These are phyloP conservation scores for Candida incommunis DNA, from an alignment of 805 yeast genomes.

Conservation along the genomic window DNA sequence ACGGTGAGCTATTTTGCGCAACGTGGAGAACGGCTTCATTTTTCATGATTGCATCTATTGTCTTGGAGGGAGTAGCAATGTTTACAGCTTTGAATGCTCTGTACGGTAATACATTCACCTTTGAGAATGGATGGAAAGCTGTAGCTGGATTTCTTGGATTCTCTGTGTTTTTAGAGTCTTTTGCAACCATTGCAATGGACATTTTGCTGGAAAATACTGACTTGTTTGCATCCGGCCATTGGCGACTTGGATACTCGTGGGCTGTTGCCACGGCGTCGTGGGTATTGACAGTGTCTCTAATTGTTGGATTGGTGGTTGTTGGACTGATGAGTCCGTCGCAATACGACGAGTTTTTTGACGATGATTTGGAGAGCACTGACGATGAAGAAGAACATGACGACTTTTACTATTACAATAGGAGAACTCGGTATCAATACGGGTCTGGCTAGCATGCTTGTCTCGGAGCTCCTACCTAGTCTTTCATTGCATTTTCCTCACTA, in stretches of 20 bases:
- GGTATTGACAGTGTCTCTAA: neutral
- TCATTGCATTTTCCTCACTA: no score
- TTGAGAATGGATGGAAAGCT: slow-evolving; percentile 1
- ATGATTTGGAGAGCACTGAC: slow-evolving; percentile 16
- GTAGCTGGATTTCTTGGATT: neutral
- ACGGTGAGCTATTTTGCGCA: slow-evolving; percentile 1
- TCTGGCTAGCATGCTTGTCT: neutral
- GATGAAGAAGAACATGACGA: neutral
- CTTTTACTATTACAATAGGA: neutral
- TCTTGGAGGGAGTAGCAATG: neutral
- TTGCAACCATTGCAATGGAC: neutral
- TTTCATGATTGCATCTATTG: neutral
- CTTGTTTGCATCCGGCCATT: neutral
- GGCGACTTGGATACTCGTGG: neutral
- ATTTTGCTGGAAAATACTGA: neutral
- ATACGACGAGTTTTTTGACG: slow-evolving; percentile 3
- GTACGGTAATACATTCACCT: neutral
- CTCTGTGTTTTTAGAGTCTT: neutral
- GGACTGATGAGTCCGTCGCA: slow-evolving; percentile 1
- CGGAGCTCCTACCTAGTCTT: no score
- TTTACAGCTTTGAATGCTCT: neutral
- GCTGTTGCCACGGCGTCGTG: neutral
- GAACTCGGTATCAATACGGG: neutral
- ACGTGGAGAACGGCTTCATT: neutral
- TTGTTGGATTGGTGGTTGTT: neutral